These are phyloP conservation scores for Epichloe baconii DNA, from an alignment of 2,329 filamentous ascomycete genomes.

Conservation along the genomic window DNA sequence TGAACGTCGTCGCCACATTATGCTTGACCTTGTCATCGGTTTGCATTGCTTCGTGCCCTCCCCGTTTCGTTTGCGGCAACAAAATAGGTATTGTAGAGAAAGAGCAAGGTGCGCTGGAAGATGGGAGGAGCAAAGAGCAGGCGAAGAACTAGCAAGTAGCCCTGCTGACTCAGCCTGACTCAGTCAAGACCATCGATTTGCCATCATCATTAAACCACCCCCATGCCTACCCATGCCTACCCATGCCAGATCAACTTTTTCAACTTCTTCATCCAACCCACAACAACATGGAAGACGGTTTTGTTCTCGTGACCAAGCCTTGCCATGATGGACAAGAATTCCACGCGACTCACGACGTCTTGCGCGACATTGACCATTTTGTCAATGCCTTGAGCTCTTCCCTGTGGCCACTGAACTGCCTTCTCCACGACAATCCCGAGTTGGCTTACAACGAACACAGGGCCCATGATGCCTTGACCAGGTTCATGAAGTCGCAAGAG, in stretches of 20 bases:
- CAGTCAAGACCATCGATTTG: no score
- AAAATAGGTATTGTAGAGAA: no score
- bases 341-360: conserved; percentile 1
- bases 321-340: neutral
- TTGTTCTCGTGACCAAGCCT: neutral
- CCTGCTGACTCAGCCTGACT: no score
- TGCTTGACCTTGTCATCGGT: neutral
- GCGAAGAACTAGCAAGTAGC: no score
- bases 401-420: conserved; percentile 24
- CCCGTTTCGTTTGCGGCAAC: neutral
- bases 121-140: no score
- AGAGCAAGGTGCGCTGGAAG: no score
- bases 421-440: conserved; percentile 32
- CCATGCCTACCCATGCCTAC: neutral
- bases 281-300: neutral
- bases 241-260: neutral
- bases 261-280: no score
- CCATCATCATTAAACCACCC: no score
- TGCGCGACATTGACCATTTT: conserved; percentile 27
- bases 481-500: conserved; percentile 19
- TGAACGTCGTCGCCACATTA: conserved; percentile 23
- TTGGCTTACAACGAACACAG: conserved; percentile 26
- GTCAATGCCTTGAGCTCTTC: conserved; percentile 7
- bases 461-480: conserved; percentile 27
- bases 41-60: neutral